These are phyloP conservation scores for Bipolaris bicolor DNA, from an alignment of 2,329 filamentous ascomycete species.

Conservation along the genomic window DNA sequence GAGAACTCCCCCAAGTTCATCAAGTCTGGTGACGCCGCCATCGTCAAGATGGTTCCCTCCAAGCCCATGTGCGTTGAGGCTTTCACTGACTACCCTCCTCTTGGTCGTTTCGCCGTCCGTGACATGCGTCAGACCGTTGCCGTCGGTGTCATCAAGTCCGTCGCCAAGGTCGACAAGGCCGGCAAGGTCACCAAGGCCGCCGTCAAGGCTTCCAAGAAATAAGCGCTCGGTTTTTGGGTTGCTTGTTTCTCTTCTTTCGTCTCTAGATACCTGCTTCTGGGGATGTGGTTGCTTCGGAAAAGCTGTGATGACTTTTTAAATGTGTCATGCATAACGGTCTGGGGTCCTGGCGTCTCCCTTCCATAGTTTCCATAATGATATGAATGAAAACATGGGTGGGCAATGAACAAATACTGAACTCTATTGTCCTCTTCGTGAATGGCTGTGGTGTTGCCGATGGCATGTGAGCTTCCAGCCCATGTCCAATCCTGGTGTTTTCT, in stretches of 20 bases:
- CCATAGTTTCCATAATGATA: conserved; percentile 50
- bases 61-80: conserved; percentile 99
- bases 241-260: conserved; percentile 44
- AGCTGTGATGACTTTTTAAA: conserved; percentile 45
- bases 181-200: conserved; percentile 60
- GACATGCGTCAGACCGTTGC: conserved; percentile 87
- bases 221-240: conserved; percentile 40
- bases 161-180: conserved; percentile 56
- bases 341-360: conserved; percentile 46
- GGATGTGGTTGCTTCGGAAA: conserved; percentile 48
- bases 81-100: conserved; percentile 99
- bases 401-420: conserved; percentile 16
- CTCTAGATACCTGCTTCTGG: conserved; percentile 45
- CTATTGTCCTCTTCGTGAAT: background rate
- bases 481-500: too few species aligned
- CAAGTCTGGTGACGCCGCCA: conserved; percentile 99
- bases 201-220: conserved; percentile 52
- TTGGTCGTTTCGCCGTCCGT: conserved; percentile 99
- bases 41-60: conserved; percentile 99
- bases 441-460: background rate
- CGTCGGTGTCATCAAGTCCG: conserved; percentile 89
- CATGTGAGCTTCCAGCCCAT: background rate
- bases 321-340: conserved; percentile 48
- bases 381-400: conserved; percentile 48
- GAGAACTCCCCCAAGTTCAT: conserved; percentile 97